Base-by-base conservation (phyloP, 495 filamentous ascomycete genomes). In the Cercophora sp. region DNA sequence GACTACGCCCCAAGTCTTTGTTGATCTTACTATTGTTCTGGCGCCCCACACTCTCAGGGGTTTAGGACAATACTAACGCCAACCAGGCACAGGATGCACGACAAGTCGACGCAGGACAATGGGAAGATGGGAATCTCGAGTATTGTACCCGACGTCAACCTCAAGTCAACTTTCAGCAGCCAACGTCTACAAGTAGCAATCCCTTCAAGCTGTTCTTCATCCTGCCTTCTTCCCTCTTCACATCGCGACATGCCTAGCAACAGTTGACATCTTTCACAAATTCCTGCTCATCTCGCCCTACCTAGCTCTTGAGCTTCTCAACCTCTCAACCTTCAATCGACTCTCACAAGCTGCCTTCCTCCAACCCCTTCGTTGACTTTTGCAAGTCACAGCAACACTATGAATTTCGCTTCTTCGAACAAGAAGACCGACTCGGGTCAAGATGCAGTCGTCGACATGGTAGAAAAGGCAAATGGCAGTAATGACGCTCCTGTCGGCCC, bases 21-120 rank as follows among this genome's bases (percentile, higher is more conserved):
- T 52, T 22, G 26, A 37, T 47, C 52, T 63, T 63, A 57, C 37
- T 51, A 63, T 66, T 66, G 60, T 61, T 51, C 45, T 20, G 32
- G 2, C 36, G 6, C 40, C 37, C 27, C 31, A 41, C 36, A 10
- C 13, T 29, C 25, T 42, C 40, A 13, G 19, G 39, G 16, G 34
- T n/a, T n/a, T 35, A 50, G 22, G n/a, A 67, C 57, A 67, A 62
- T 64, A 57, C 54, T 51, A 43, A 40, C 42, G 36, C 35, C 27
- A 5, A 29, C 35, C 15, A 19, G 46, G 26, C 41, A 32, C 48
- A 55, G 20, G 19, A 43, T 23, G 9, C 13, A n/a, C 41, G 20
- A 15, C 29, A 24, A n/a, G n/a, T n/a, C n/a, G n/a, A n/a, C n/a
- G n/a, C n/a, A n/a, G n/a, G n/a, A n/a, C n/a, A n/a, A n/a, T n/a